phyloP scores from a whole-genome alignment of 805 yeast genomes.

The Debaryomyces tyrocola region DNA sequence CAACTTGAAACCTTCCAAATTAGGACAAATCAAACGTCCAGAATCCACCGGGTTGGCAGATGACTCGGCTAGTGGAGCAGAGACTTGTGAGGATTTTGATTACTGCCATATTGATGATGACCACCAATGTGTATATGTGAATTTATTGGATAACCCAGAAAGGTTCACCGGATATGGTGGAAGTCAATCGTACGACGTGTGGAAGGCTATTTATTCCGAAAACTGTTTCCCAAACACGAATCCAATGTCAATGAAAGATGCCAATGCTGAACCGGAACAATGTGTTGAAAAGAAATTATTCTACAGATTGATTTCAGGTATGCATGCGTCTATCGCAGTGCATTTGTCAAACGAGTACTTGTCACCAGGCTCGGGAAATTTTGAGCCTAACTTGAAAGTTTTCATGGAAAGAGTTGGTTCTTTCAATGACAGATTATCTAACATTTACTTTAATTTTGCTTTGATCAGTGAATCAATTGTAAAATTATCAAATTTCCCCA shows the following conservation, averaged over 20 bases:
- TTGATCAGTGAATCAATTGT: constrained; percentile 78
- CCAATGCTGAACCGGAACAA: constrained; percentile 38
- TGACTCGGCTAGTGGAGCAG: neutral
- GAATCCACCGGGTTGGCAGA: constrained; percentile 12
- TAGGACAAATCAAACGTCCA: constrained; percentile 47
- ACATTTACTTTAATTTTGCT: constrained; percentile 90
- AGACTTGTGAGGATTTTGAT: constrained; percentile 51
- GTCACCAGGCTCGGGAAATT: constrained; percentile 66
- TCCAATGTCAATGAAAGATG: constrained; percentile 33
- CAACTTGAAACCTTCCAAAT: constrained; percentile 68
- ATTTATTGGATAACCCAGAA: constrained; percentile 87
- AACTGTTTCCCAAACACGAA: constrained; percentile 72
- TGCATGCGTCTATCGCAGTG: constrained; percentile 94
- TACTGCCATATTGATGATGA: constrained; percentile 69
- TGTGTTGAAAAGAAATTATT: constrained; percentile 89
- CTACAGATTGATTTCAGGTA: constrained; percentile 82
- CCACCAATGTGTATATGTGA: constrained; percentile 78
- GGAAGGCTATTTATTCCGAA: constrained; percentile 91
- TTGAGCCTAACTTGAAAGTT: constrained; percentile 79
- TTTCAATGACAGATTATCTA: constrained; percentile 83
- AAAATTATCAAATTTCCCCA: constrained; percentile 44
- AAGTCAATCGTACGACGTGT: constrained; percentile 83
- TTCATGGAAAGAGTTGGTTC: constrained; percentile 90
- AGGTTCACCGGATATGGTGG: constrained; percentile 97
- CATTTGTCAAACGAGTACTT: constrained; percentile 85